A percentile compares a stretch with the other conserved stretches of the same genome.
Evolutionary conservation across 2,329 filamentous ascomycete genomes (phyloP).

Genomic region (Fusarium continuum): DNA sequence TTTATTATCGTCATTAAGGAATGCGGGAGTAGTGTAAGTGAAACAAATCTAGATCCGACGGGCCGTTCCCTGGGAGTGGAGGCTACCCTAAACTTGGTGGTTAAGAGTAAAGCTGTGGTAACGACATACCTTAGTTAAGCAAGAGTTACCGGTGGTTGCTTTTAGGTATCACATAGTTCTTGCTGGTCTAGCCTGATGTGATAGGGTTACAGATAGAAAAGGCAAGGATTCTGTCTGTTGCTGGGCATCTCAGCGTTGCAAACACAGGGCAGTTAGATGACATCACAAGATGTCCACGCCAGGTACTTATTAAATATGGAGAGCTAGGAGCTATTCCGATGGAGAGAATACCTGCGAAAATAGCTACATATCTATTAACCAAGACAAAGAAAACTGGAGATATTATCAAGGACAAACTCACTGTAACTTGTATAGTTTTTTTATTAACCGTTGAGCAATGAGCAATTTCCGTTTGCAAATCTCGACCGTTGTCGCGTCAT

Average conservation of each 20-base stretch:
- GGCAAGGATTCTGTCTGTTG: conserved; percentile 11
- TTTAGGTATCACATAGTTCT: neutral
- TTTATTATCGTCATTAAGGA: conserved; percentile 3
- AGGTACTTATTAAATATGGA: too few species aligned
- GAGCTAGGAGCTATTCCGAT: neutral
- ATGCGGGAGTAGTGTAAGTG: conserved; percentile 30
- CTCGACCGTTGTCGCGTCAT: conserved; percentile 28
- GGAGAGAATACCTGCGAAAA: conserved; percentile 22
- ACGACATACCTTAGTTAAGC: neutral
- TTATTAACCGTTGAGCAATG: neutral
- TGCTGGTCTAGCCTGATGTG: conserved; percentile 8
- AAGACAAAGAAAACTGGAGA: conserved; percentile 5
- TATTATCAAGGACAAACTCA: neutral
- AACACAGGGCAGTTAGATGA: conserved; percentile 33
- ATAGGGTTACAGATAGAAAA: conserved; percentile 5
- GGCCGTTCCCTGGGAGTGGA: conserved; percentile 6
- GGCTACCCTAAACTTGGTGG: conserved; percentile 23
- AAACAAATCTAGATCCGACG: conserved; percentile 18
- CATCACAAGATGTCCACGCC: conserved; percentile 25
- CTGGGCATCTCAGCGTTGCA: conserved; percentile 19
- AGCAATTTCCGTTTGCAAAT: conserved; percentile 24
- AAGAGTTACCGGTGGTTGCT: neutral
- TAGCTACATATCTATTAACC: neutral
- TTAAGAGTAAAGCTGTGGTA: neutral
- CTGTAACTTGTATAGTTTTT: neutral